phyloP scores from a whole-genome alignment of 1,284 basidiomycete genomes.

The Blastosporella zonata region DNA sequence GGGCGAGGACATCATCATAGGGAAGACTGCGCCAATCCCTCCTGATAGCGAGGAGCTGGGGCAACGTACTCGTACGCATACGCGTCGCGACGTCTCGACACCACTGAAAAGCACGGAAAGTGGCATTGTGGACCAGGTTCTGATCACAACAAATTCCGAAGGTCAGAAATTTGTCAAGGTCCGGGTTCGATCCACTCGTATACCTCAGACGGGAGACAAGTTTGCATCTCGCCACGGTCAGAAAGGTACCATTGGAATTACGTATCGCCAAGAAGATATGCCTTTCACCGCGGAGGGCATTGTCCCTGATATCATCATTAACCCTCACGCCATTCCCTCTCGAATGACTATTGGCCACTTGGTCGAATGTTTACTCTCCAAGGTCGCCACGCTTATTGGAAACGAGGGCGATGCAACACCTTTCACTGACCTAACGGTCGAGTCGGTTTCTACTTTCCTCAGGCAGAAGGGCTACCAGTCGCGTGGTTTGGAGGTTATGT shows the following conservation, averaged over 20 bases:
- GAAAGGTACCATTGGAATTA: constrained; percentile 99
- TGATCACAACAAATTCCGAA: constrained; percentile 94
- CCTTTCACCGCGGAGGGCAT: constrained; percentile 97
- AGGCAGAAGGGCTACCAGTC: constrained; percentile 90
- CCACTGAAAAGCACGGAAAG: constrained; percentile 98
- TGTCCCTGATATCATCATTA: constrained; percentile 96
- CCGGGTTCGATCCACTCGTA: constrained; percentile 90
- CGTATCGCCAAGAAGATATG: constrained; percentile 99
- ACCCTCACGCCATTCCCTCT: constrained; percentile 98
- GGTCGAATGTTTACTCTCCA: constrained; percentile 96
- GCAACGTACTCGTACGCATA: constrained; percentile 89
- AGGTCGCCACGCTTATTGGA: constrained; percentile 94
- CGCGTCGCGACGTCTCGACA: constrained; percentile 92
- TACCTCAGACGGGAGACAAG: constrained; percentile 98
- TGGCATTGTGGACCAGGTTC: constrained; percentile 96
- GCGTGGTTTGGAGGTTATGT: constrained; percentile 97
- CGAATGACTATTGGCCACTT: constrained; percentile 99
- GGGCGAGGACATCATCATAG: constrained; percentile 98
- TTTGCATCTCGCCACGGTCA: constrained; percentile 99
- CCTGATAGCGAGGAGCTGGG: constrained; percentile 97
- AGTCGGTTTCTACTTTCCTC: constrained; percentile 86
- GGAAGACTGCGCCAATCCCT: constrained; percentile 97
- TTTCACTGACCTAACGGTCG: constrained; percentile 97
- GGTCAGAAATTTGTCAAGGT: constrained; percentile 99
- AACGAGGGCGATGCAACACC: constrained; percentile 98